These are phyloP conservation scores for Podospora appendiculata DNA, from an alignment of 495 filamentous ascomycete genomes.

Conservation along the genomic window DNA sequence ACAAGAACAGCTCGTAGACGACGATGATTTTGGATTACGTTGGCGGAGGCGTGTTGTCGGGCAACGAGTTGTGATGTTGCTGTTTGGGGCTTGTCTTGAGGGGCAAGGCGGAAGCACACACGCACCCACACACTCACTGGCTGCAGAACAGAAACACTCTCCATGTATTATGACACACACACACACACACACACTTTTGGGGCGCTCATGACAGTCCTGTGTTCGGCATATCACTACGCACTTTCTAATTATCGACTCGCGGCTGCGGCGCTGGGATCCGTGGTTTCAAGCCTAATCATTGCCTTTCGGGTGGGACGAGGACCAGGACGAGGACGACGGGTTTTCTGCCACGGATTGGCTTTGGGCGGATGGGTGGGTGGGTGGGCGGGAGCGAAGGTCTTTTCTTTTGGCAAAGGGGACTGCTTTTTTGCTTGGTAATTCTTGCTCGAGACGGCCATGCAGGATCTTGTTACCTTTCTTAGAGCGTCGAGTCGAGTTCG, in stretches of 20 bases:
- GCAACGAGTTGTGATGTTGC: neutral
- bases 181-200: neutral
- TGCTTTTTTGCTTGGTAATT: too few relatives aligned
- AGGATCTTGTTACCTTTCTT: too few relatives aligned
- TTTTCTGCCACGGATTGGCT: too few relatives aligned
- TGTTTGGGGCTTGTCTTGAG: too few relatives aligned
- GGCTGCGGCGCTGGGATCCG: conserved; percentile 7
- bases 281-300: conserved; percentile 9
- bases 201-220: conserved; percentile 12
- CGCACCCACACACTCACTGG: neutral
- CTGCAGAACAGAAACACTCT: neutral
- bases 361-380: neutral
- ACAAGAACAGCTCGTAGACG: conserved; percentile 40
- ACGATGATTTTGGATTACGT: neutral
- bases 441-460: too few relatives aligned
- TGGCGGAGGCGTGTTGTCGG: neutral
- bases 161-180: conserved; percentile 11
- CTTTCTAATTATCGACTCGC: conserved; percentile 5
- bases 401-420: too few relatives aligned
- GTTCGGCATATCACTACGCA: conserved; percentile 8
- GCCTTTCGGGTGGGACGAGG: conserved; percentile 2
- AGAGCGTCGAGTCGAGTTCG: too few relatives aligned
- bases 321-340: too few relatives aligned
- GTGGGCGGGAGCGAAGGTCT: too few relatives aligned
- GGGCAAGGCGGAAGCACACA: too few relatives aligned